Percentiles rank a stretch among this genome's conserved stretches.
Evolutionary conservation across 257 asterid genomes (phyloP).

Genomic region (Solanum chiquidenum): DNA sequence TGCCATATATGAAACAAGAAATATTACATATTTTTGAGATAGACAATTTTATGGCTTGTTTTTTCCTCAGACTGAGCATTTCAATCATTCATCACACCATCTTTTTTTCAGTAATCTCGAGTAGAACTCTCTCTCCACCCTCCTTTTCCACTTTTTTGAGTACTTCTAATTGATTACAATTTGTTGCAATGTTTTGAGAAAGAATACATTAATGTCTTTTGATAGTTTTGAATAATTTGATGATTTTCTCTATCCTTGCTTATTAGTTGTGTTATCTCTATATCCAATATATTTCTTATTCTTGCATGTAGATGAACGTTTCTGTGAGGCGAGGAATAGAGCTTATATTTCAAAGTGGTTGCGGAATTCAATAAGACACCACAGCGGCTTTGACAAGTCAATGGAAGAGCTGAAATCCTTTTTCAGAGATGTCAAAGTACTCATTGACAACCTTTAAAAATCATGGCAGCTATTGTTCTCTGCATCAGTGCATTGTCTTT

Average conservation of each 20-base stretch:
- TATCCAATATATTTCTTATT: not conserved
- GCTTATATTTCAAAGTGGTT: constrained; percentile 85
- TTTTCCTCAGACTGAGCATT: not conserved
- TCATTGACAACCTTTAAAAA: not conserved
- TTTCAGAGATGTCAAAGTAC: constrained; percentile 71
- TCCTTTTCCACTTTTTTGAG: not conserved
- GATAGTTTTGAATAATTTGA: not conserved
- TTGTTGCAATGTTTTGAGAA: not conserved
- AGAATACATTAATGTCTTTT: not conserved
- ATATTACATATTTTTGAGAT: not conserved
- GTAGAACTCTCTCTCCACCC: not conserved
- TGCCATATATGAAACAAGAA: not conserved
- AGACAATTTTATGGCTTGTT: not conserved
- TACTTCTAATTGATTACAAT: not conserved
- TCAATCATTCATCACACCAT: not conserved
- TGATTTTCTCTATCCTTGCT: not conserved
- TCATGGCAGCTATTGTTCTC: not conserved
- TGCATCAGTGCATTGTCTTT: not conserved
- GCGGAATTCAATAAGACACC: constrained; percentile 71
- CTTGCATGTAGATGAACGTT: constrained; percentile 74
- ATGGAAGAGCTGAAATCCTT: constrained; percentile 58
- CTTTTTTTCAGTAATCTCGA: not conserved
- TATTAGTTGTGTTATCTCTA: not conserved
- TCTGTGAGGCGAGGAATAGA: constrained; percentile 66
- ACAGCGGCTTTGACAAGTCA: constrained; percentile 55